A percentile compares a stretch with the other conserved stretches of the same genome.
phyloP scores from a whole-genome alignment of 2,329 filamentous ascomycete species.

The Pseudogymnoascus sp. region DNA sequence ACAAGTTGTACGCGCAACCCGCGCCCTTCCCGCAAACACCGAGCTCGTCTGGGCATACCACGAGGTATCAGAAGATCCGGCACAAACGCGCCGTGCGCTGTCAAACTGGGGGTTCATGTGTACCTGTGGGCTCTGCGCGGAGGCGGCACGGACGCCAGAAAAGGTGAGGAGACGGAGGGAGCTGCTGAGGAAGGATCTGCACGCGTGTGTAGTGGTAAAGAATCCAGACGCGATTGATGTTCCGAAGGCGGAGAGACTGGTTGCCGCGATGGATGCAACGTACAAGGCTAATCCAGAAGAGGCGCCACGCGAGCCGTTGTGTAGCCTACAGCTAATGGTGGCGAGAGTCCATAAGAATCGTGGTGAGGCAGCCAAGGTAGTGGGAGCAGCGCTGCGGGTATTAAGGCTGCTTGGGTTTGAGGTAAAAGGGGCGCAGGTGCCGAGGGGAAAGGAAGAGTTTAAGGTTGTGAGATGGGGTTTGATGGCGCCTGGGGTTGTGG shows the following conservation, averaged over 20 bases:
- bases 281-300: neutral
- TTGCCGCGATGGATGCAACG: neutral
- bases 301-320: neutral
- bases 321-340: neutral
- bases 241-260: neutral
- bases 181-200: neutral
- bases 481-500: conserved; percentile 22
- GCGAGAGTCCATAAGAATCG: neutral
- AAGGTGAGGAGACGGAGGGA: neutral
- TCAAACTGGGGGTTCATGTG: conserved; percentile 36
- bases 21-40: conserved; percentile 34
- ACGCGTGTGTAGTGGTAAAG: neutral
- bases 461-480: conserved; percentile 26
- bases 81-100: conserved; percentile 22
- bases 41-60: conserved; percentile 33
- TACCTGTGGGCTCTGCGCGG: conserved; percentile 25
- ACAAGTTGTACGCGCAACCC: conserved; percentile 39
- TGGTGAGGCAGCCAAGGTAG: neutral
- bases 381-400: neutral
- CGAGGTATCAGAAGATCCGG: conserved; percentile 24
- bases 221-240: neutral
- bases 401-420: neutral
- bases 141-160: neutral
- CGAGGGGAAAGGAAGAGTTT: neutral
- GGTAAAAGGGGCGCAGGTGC: neutral